These are phyloP conservation scores for Bertia moriformis DNA, from an alignment of 2,329 filamentous ascomycete genomes.

Conservation along the genomic window DNA sequence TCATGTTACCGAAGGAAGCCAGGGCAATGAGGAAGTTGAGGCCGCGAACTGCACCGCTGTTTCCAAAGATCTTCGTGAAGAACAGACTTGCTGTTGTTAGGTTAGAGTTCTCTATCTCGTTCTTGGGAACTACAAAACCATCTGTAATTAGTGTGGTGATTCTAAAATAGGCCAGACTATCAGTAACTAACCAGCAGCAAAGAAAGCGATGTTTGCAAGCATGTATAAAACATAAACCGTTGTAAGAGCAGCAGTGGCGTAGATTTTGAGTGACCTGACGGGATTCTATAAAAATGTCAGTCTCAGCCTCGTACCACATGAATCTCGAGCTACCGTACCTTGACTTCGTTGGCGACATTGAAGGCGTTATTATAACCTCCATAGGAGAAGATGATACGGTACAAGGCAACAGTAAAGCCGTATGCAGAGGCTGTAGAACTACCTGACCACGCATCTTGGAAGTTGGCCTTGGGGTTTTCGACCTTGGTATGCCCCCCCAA, in stretches of 20 bases:
- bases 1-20: constrained; percentile 42
- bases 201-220: constrained; percentile 45
- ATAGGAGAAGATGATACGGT: constrained; percentile 45
- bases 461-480: constrained; percentile 34
- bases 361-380: constrained; percentile 43
- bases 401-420: constrained; percentile 40
- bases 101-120: constrained; percentile 33
- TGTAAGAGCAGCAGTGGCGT: constrained; percentile 30
- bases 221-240: constrained; percentile 39
- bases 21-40: constrained; percentile 42
- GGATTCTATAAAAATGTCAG: constrained; percentile 27
- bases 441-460: constrained; percentile 36
- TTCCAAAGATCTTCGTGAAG: constrained; percentile 42
- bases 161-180: neutral
- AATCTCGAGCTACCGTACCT: constrained; percentile 12
- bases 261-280: constrained; percentile 33
- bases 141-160: constrained; percentile 4
- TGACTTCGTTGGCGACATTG: constrained; percentile 46
- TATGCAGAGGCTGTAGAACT: constrained; percentile 23
- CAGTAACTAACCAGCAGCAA: constrained; percentile 31
- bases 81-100: constrained; percentile 41
- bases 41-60: constrained; percentile 27
- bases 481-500: constrained; percentile 38
- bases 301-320: neutral
- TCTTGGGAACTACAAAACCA: constrained; percentile 37